Base-by-base conservation (phyloP, 306 rosid species). In the Corylus heterophylla region DNA sequence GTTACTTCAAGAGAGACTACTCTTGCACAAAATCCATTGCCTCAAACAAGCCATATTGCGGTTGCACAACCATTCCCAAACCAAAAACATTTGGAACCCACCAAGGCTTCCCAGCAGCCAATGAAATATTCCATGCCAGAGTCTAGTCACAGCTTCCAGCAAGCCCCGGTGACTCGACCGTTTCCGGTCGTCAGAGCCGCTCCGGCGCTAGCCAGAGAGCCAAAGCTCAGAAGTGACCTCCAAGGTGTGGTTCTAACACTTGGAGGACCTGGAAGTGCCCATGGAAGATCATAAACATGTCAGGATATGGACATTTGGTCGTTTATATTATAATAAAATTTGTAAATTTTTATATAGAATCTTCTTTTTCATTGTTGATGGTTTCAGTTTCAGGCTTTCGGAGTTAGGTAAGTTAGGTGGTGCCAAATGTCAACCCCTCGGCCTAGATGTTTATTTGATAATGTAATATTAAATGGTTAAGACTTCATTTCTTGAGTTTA, bases 161-260 rank as follows among this genome's bases (percentile, higher is more conserved):
- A 86, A 51, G 79, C 86, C 17, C 84, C 73, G 39, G 42, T 76
- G 31, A 81, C 88, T 68, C 80, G 79, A 17, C 83, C 92, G 42
- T 63, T 81, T 63, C 84, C 87, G 1, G 78, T 85, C 17, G 62
- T 82, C 47, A 83, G 89, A 83, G 80, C 86, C 13, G 58, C 76
- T 61, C n/a, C 82, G 12, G 12, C 92, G 44, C 50, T 73, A 58
- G 81, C 85, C 25, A 87, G 68, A 68, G 93, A 90, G 56, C 86
- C 87, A 27, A 88, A 89, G 74, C 82, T 88, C n/a, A 88, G 85
- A 86, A 88, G 85, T 81, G 99, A 95, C 81, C 93, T 91, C 49
- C 89, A 89, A 71, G 97, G 94, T 29, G 90, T 95, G 81, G 86
- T 87, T 77, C 85, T 95, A 69, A 90, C 98, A 63, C 93, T 95